phyloP scores from a whole-genome alignment of 2,329 filamentous ascomycete species.

The Dactylellina leptospora region DNA sequence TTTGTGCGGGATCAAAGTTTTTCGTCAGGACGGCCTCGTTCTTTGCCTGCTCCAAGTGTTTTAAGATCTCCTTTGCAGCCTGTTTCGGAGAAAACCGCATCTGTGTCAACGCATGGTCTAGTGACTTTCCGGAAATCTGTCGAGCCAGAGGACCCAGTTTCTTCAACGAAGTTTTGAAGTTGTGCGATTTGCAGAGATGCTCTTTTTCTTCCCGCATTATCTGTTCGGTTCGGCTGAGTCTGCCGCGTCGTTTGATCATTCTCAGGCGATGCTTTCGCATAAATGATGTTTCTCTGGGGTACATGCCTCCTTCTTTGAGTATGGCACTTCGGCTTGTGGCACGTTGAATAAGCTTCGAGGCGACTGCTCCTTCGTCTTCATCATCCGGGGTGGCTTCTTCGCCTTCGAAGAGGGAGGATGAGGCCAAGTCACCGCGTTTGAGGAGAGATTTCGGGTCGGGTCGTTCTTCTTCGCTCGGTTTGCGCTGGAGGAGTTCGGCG shows the following conservation, averaged over 20 bases:
- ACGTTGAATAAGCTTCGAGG: conserved; percentile 23
- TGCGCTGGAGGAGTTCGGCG: conserved; percentile 60
- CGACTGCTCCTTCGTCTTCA: conserved; percentile 33
- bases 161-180: conserved; percentile 86
- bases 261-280: conserved; percentile 81
- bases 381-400: conserved; percentile 53
- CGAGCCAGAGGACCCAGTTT: conserved; percentile 86
- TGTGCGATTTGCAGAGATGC: conserved; percentile 70
- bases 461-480: conserved; percentile 19
- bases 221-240: conserved; percentile 72
- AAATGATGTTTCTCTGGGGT: conserved; percentile 75
- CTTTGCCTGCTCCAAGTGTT: conserved; percentile 80
- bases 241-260: conserved; percentile 73
- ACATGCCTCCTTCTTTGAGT: conserved; percentile 31
- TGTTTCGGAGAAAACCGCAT: conserved; percentile 97
- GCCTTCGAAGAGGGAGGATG: conserved; percentile 64
- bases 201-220: conserved; percentile 65
- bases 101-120: conserved; percentile 91
- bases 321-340: conserved; percentile 66
- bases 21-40: conserved; percentile 80
- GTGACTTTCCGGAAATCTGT: conserved; percentile 90
- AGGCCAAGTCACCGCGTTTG: conserved; percentile 63
- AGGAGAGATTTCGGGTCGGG: conserved; percentile 50
- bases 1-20: conserved; percentile 87
- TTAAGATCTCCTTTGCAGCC: conserved; percentile 79